These are phyloP conservation scores for Magnaporthales sp. DNA, from an alignment of 2,329 filamentous ascomycete species.

Conservation along the genomic window DNA sequence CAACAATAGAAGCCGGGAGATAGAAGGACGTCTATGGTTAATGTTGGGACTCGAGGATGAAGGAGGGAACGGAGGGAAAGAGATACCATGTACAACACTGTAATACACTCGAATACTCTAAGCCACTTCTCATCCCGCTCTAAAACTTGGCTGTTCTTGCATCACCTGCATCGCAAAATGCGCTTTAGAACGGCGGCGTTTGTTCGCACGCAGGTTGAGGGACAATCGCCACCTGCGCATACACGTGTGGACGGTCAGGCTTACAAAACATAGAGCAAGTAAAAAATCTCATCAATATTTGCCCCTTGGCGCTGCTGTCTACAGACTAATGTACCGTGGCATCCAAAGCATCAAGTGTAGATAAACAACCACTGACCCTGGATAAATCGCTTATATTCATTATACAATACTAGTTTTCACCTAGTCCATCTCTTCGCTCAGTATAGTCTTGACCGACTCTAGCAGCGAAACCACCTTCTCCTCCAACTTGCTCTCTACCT, in stretches of 20 bases:
- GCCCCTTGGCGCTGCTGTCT: neutral
- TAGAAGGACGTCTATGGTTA: neutral
- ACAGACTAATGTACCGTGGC: neutral
- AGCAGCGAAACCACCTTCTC: constrained; percentile 66
- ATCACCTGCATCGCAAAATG: neutral
- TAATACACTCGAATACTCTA: neutral
- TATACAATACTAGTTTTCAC: neutral
- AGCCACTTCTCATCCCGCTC: neutral
- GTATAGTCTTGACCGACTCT: constrained; percentile 46
- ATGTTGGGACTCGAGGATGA: neutral
- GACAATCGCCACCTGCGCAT: neutral
- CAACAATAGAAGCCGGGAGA: constrained; percentile 24
- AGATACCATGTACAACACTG: constrained; percentile 6
- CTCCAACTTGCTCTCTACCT: constrained; percentile 59
- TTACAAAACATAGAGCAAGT: too few species aligned
- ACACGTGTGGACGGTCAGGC: too few species aligned
- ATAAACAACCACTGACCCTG: neutral
- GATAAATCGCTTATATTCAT: neutral
- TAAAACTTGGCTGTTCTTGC: neutral
- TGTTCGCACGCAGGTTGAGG: neutral
- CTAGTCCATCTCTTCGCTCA: constrained; percentile 42
- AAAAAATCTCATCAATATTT: neutral
- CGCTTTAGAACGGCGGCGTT: neutral
- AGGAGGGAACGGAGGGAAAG: constrained; percentile 1
- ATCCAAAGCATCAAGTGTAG: too few species aligned